Evolutionary conservation across 495 filamentous ascomycete species (phyloP), one percentile per base, ranked within the genome.

Genomic region (Emericellopsis terricola): DNA sequence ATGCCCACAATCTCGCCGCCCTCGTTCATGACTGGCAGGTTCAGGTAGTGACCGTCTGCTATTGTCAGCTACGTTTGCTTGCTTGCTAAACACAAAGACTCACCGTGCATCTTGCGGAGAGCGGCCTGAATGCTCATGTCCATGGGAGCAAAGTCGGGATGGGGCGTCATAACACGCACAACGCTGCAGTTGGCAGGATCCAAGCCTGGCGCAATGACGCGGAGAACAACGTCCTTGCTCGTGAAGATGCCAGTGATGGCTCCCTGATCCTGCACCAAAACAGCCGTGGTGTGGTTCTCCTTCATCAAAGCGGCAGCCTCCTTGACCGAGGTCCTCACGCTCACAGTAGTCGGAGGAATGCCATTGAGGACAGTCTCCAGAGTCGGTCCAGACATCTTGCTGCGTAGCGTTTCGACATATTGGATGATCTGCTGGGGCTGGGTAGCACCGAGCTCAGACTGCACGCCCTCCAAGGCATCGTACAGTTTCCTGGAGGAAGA

Each of bases 81-180:
- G 29, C 15, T 31, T 31, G 10, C 10, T n/a, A 8, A 20, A 20
- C 31, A 19, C 18, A 28, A 19, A 14, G 15, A 27, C 80, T 61
- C 49, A 91, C 84, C 85, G 57, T 97, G 89, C 89, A 97, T 97
- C 65, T 96, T 97, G 38, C 89, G 76, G 28, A 97, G 69, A 49
- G 89, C 89, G 37, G 87, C 82, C 56, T 97, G 89, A 47, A 97
- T 97, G 55, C 71, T 96, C 91, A 96, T 96, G 56, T 96, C 87
- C 60, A 86, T 78, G 9, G 89, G 89, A 36, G 89, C 89, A 65
- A 97, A 97, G 47, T 97, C 89, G 7, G 89, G 89, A 52, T 97
- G 89, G 36, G 89, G 89, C 13, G 89, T 97, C 89, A 97, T 97
- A 36, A 97, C 89, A 38, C 89, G 75, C 29, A 96, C 85, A 33